A percentile compares a stretch with the other conserved stretches of the same genome.
phyloP scores from a whole-genome alignment of 2,329 filamentous ascomycete genomes.

The Metarhizium sp. region DNA sequence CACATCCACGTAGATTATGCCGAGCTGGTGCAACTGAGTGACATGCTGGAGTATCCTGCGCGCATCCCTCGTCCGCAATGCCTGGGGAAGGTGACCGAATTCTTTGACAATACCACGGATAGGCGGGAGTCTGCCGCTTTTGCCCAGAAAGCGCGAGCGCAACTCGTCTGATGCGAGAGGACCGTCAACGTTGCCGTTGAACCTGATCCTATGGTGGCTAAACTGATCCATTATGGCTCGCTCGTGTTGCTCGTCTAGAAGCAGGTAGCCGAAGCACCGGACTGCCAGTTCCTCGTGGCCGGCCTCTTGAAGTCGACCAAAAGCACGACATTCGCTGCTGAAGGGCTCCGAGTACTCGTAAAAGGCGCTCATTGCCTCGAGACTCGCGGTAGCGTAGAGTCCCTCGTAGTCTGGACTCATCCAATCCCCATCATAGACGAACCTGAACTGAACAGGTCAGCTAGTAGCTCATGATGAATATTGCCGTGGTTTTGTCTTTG shows the following conservation, averaged over 20 bases:
- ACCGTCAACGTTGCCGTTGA: not conserved
- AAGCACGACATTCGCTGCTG: too few species aligned
- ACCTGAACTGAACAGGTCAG: too few species aligned
- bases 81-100: conserved; percentile 1
- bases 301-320: too few species aligned
- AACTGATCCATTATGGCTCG: conserved; percentile 5
- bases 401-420: too few species aligned
- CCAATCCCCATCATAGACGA: too few species aligned
- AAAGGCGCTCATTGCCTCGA: too few species aligned
- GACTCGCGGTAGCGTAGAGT: too few species aligned
- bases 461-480: too few species aligned
- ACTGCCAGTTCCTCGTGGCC: too few species aligned
- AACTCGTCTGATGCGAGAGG: not conserved
- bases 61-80: not conserved
- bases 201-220: not conserved
- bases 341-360: too few species aligned
- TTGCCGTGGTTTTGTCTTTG: too few species aligned
- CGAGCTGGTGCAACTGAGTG: not conserved
- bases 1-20: not conserved
- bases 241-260: conserved; percentile 4
- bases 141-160: conserved; percentile 1
- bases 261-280: too few species aligned
- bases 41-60: not conserved
- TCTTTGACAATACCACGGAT: conserved; percentile 16
- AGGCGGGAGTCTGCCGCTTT: conserved; percentile 8